phyloP scores from a whole-genome alignment of 108 stramenopile species.

The Nitzschia putrida region DNA sequence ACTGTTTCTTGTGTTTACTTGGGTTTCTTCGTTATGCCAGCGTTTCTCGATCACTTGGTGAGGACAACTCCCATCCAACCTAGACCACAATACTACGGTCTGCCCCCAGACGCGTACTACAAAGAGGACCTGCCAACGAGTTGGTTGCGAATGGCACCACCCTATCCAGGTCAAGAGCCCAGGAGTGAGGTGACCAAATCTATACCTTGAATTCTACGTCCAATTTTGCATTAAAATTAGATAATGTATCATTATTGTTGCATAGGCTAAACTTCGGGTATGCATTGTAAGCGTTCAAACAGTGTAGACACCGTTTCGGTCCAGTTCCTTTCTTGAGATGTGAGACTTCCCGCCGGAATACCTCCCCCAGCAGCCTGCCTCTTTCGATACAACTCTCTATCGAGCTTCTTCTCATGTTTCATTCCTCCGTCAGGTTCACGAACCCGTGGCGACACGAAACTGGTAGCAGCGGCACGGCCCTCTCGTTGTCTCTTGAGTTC shows the following conservation, averaged over 20 bases:
- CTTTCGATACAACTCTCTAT: slow-evolving; percentile 78
- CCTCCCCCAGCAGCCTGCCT: slow-evolving; percentile 85
- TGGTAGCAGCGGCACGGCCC: slow-evolving; percentile 53
- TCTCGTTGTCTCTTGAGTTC: slow-evolving; percentile 74
- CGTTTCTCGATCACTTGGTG: slow-evolving; percentile 8
- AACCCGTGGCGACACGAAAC: slow-evolving; percentile 57
- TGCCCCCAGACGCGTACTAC: neutral
- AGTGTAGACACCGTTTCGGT: slow-evolving; percentile 77
- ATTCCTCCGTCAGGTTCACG: slow-evolving; percentile 79
- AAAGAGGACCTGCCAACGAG: neutral
- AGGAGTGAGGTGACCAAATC: no score
- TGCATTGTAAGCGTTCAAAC: slow-evolving; percentile 36
- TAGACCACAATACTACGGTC: neutral
- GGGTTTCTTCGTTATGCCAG: slow-evolving; percentile 6
- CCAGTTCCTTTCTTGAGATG: slow-evolving; percentile 81
- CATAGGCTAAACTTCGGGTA: neutral
- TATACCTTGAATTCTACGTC: no score
- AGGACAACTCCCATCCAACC: neutral
- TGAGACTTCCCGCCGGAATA: slow-evolving; percentile 71
- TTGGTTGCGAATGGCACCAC: neutral
- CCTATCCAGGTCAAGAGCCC: no score
- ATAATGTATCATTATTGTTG: neutral
- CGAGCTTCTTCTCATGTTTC: slow-evolving; percentile 57
- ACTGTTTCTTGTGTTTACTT: slow-evolving; percentile 2
- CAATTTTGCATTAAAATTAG: no score